phyloP scores from a whole-genome alignment of 257 asterid species.

The Petunia axillaris region DNA sequence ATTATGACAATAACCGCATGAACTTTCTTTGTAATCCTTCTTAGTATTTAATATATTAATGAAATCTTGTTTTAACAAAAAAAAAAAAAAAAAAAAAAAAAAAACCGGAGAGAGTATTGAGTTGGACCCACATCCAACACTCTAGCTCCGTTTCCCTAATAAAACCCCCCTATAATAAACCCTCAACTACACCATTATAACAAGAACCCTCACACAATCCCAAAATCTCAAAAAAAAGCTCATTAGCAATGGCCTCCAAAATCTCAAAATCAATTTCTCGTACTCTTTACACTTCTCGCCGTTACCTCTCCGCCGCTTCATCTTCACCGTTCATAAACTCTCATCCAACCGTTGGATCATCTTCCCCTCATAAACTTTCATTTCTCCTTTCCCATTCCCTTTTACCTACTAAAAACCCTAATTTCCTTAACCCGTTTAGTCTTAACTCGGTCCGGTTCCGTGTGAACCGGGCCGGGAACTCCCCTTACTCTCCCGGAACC shows the following conservation, averaged over 20 bases:
- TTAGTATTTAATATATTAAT: no score
- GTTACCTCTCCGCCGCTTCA: background rate
- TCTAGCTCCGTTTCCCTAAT: background rate
- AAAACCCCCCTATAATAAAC: background rate
- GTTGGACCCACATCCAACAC: no score
- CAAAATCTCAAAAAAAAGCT: background rate
- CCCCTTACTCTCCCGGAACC: slow-evolving; percentile 22
- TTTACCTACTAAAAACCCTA: background rate
- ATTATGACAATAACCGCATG: no score
- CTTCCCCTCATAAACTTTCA: slow-evolving; percentile 22
- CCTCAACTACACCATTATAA: background rate
- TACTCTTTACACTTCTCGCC: background rate
- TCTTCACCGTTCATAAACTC: slow-evolving; percentile 21
- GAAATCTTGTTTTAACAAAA: no score
- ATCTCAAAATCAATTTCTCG: slow-evolving; percentile 16
- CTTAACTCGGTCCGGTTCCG: slow-evolving; percentile 18
- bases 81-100: no score
- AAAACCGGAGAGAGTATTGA: background rate
- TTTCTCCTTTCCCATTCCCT: slow-evolving; percentile 27
- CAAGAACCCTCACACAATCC: background rate
- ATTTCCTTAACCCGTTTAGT: slow-evolving; percentile 13
- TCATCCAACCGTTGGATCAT: slow-evolving; percentile 3
- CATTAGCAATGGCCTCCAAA: slow-evolving; percentile 21
- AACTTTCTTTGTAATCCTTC: no score
- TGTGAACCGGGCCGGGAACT: slow-evolving; percentile 31